Evolutionary conservation across 1,284 basidiomycete species (phyloP).

Genomic region (Volvariella volvacea): DNA sequence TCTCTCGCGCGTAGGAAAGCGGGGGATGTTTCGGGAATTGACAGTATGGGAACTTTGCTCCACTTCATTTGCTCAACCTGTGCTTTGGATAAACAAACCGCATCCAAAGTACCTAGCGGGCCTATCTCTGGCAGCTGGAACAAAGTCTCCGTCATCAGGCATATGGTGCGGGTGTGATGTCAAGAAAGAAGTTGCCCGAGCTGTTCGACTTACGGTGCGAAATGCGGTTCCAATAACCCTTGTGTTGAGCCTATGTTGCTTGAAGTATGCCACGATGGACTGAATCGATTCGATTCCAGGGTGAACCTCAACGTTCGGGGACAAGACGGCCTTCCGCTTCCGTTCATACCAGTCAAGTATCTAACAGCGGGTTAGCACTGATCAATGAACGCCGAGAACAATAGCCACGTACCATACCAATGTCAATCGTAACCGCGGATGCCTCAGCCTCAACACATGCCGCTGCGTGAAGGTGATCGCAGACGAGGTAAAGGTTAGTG

Average conservation of each 20-base stretch:
- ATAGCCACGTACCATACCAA: constrained; percentile 34
- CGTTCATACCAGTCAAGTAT: constrained; percentile 35
- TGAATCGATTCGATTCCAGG: constrained; percentile 44
- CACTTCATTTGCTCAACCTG: constrained; percentile 26
- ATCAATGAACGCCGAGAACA: neutral
- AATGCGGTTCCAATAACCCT: constrained; percentile 36
- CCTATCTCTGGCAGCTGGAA: constrained; percentile 33
- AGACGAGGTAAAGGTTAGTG: constrained; percentile 45
- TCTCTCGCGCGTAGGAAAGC: constrained; percentile 24
- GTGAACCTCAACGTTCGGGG: constrained; percentile 20
- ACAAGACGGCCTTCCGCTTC: constrained; percentile 15
- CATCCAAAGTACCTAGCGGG: constrained; percentile 30
- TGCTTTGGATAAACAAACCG: constrained; percentile 27
- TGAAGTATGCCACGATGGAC: constrained; percentile 40
- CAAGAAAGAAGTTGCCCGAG: constrained; percentile 1
- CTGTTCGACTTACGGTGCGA: constrained; percentile 25
- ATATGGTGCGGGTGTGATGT: constrained; percentile 1
- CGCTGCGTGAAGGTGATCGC: constrained; percentile 44
- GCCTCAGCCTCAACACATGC: constrained; percentile 46
- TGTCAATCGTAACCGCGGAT: constrained; percentile 40
- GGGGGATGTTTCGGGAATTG: constrained; percentile 14
- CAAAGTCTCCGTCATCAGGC: constrained; percentile 9
- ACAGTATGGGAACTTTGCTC: constrained; percentile 15
- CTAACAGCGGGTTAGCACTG: constrained; percentile 18
- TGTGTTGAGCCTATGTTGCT: constrained; percentile 30